Evolutionary conservation across 2,329 filamentous ascomycete genomes (phyloP), one percentile per base, ranked within the genome.

Genomic region (Fusarium sp.): DNA sequence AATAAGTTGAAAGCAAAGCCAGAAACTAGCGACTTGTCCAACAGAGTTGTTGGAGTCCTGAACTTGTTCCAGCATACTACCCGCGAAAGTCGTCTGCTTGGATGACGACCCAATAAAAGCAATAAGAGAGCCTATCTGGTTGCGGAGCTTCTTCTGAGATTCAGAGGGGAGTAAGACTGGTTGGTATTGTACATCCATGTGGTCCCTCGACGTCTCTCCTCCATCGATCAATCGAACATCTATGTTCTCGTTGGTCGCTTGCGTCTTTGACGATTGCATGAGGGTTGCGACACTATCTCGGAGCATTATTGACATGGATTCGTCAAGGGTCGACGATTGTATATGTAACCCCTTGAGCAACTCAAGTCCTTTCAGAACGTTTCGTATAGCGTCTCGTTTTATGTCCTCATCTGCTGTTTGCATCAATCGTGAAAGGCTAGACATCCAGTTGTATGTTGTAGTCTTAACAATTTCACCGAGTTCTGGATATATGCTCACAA

Each of bases 321-420:
- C 84, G 35, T 91, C 84, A 4, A 96, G 76, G 1, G 88, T 84
- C 0, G 84, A 80, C 0, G 88, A 90, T 51, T 88, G 84, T 21
- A 88, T 80, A 5, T 86, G 83, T 15, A 91, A 79, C 5, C 83
- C 79, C 15, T 82, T 83, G 17, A 95, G 78, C 8, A 94, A 73
- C 27, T 84, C 81, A 48, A 92, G 87, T 0, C 90, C 88, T 43
- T 88, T 89, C 13, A 89, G 85, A n/a, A 99, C 83, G 61, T 94
- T 91, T 25, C 84, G 83, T 23, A 98, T 83, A 2, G 88, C 87
- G 51, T 84, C 83, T 59, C 87, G 82, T 72, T 96, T 96, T 25
- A 83, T 80, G n/a, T 82, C 81, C 66, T 97, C 92, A 68, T 98
- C 93, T 65, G 88, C 89, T 9, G 88, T 86, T 72, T 94, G 92